phyloP scores from a whole-genome alignment of 208 protist genomes.

The Wallacemonas collosoma region DNA sequence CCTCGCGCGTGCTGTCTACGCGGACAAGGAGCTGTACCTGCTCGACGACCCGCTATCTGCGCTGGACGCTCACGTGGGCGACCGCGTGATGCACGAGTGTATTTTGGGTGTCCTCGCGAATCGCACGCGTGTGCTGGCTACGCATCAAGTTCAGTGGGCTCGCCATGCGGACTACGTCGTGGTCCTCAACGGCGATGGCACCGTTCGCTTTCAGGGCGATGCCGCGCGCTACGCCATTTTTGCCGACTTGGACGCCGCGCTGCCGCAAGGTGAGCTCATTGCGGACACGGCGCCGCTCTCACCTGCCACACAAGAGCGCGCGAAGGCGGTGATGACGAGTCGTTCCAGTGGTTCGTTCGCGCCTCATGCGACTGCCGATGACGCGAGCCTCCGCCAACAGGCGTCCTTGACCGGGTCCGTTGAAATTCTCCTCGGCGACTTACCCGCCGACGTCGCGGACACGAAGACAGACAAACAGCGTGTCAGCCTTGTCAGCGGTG shows the following conservation, averaged over 20 bases:
- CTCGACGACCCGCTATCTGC: conserved; percentile 90
- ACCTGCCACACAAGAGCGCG: background rate
- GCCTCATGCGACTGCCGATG: background rate
- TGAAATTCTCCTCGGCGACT: conserved; percentile 13
- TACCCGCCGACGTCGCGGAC: background rate
- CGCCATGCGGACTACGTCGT: conserved; percentile 80
- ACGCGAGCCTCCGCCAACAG: conserved; percentile 13
- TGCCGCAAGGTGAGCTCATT: background rate
- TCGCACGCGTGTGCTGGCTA: conserved; percentile 84
- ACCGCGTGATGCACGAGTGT: conserved; percentile 42
- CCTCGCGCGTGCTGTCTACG: conserved; percentile 78
- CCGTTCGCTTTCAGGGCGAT: conserved; percentile 45
- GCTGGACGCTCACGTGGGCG: conserved; percentile 84
- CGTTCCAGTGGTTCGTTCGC: background rate
- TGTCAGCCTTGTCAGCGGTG: background rate
- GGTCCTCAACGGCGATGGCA: conserved; percentile 58
- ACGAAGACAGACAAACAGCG: conserved; percentile 11
- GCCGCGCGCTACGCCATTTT: conserved; percentile 35
- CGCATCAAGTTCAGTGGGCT: conserved; percentile 90
- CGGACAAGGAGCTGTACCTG: conserved; percentile 59
- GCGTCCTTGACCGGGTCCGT: conserved; percentile 11
- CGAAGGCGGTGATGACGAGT: background rate
- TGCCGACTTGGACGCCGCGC: background rate
- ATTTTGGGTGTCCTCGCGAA: conserved; percentile 46
- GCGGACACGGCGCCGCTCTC: background rate